Evolutionary conservation across 257 asterid genomes (phyloP), one percentile per base, ranked within the genome.

Genomic region (Echites panduratus): DNA sequence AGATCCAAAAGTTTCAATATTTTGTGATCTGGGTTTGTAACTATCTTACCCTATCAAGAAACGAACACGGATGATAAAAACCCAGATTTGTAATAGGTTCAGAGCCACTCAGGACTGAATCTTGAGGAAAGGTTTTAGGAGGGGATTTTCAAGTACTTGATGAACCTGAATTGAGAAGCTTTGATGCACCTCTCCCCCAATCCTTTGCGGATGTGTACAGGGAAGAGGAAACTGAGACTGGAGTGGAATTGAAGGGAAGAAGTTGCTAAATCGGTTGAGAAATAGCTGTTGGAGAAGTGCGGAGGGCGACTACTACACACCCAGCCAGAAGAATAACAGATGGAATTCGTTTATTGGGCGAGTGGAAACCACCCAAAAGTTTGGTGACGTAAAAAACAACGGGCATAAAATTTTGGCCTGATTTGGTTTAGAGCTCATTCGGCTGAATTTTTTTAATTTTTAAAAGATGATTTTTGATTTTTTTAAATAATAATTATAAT

Each of bases 171-270:
- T 20, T 9, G 4, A 10, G 53, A 72, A 9, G 12, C 24, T n/a
- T 12, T 13, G 27, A 35, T 52, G 5, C 22, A 24, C 32, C 57
- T 53, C 35, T 43, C 53, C 52, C 5, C 77, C 13, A 35, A 38
- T 48, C 70, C 19, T 9, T n/a, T 19, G 32, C 7, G 38, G 44
- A 40, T 13, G 10, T 0, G 38, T 12, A 27, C 12, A 56, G 66
- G 66, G 54, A 16, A 53, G 70, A 38, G 29, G 32, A 53, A 8
- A 50, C 35, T 7, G 57, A 45, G 35, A 40, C 4, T 69, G 70
- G 64, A 68, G 64, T 69, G 35, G 22, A 13, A 35, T 59, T 10
- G 43, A 75, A 70, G 70, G 65, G 75, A 69, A 74, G 40, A 6
- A 43, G 68, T 43, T 38, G 72, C 20, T 40, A 35, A 27, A 11